A percentile compares a stretch with the other conserved stretches of the same genome.
Evolutionary conservation across 306 rosid species (phyloP).

Genomic region (Vachellia collinsii): DNA sequence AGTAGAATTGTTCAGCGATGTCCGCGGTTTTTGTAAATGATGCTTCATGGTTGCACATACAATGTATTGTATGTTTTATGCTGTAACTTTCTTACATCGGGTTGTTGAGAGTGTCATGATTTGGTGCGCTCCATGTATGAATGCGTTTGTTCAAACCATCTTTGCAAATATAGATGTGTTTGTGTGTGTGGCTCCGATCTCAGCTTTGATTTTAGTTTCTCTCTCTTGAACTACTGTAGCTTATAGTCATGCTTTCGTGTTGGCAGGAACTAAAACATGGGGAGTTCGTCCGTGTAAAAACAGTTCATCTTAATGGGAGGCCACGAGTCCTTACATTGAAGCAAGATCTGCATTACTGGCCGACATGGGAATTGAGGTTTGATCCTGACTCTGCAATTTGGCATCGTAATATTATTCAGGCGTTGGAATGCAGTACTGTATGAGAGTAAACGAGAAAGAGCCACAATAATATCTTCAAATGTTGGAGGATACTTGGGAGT

Average conservation of each 20-base stretch:
- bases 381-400: slow-evolving; percentile 75
- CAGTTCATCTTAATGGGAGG: slow-evolving; percentile 86
- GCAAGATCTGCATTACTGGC: slow-evolving; percentile 98
- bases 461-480: slow-evolving; percentile 20
- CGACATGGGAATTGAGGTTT: slow-evolving; percentile 88
- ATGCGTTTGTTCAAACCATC: slow-evolving; percentile 3
- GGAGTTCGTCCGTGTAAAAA: slow-evolving; percentile 84
- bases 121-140: neutral
- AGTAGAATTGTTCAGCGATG: slow-evolving; percentile 1
- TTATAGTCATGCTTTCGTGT: slow-evolving; percentile 28
- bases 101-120: neutral
- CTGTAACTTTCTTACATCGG: neutral
- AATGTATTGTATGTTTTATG: neutral
- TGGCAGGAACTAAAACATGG: slow-evolving; percentile 81
- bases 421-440: slow-evolving; percentile 43
- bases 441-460: slow-evolving; percentile 27
- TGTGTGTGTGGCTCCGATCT: neutral
- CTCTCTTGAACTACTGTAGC: slow-evolving; percentile 3
- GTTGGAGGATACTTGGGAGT: slow-evolving; percentile 25
- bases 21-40: neutral
- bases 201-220: neutral
- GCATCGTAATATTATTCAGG: slow-evolving; percentile 74
- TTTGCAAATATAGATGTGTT: neutral
- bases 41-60: neutral
- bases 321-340: slow-evolving; percentile 85